Evolutionary conservation across 139 green algal species (phyloP).

Genomic region (Spirogloea muscicola): DNA sequence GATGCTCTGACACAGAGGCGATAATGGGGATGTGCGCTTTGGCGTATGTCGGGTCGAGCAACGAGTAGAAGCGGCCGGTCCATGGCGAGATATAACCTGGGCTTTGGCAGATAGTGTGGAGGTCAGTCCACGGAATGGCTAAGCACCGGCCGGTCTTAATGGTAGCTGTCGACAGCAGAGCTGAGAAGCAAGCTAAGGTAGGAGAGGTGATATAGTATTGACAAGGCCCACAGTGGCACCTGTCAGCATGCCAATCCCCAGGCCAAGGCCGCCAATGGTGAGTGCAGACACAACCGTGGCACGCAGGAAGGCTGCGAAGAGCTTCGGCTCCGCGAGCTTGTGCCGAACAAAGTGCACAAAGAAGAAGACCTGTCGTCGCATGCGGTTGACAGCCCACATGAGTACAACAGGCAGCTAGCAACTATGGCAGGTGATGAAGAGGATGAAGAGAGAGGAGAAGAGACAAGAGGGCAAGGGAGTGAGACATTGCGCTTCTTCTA

Average conservation of each 20-base stretch:
- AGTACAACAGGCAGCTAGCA: neutral
- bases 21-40: constrained; percentile 66
- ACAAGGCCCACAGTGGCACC: too few species aligned
- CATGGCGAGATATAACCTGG: constrained; percentile 60
- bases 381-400: neutral
- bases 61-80: constrained; percentile 60
- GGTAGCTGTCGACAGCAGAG: too few species aligned
- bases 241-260: constrained; percentile 36
- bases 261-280: neutral
- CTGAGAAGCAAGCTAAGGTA: too few species aligned
- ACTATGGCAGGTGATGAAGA: neutral
- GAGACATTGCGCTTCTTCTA: neutral
- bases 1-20: constrained; percentile 62
- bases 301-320: constrained; percentile 43
- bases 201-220: too few species aligned
- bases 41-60: constrained; percentile 62
- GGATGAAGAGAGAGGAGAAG: neutral
- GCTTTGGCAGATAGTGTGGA: too few species aligned
- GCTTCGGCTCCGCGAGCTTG: constrained; percentile 42
- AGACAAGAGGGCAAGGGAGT: neutral
- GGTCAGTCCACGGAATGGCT: too few species aligned
- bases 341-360: constrained; percentile 37
- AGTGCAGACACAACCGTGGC: constrained; percentile 16
- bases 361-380: constrained; percentile 34
- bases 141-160: too few species aligned